Base-by-base conservation (phyloP, 2,329 filamentous ascomycete genomes). In the Tolypocladium tropicale region DNA sequence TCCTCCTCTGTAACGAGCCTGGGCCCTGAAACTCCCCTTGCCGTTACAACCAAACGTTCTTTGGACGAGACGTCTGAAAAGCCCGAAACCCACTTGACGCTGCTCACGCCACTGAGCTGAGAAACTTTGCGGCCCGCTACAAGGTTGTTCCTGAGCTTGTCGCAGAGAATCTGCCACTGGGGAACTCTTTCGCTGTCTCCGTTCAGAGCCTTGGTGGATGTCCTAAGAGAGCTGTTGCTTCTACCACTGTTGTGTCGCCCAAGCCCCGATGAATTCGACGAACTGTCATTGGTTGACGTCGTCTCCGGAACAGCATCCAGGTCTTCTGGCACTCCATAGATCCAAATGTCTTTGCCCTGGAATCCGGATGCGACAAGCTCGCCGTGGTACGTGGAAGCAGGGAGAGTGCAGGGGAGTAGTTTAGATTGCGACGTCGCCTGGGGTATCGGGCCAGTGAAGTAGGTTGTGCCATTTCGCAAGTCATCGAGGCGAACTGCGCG, bases 291-390 rank as follows among this genome's bases (percentile, higher is more conserved):
- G 36, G 61, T 58, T 3, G 62, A 46, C 2, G 64, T 55, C 56
- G 54, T 74, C 70, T 81, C 78, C 2, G 81, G 76, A 23, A 81
- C 70, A 25, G 84, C 79, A 65, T 89, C 86, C 23, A 91, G 72
- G 62, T 88, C 83, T 63, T 87, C 83, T 1, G 89, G 89, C 32
- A 93, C 74, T 30, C 89, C 89, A 68, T 93, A 93, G 2, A 93
- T 70, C 87, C 88, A 93, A 6, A 94, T 73, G 28, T 89, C 83
- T 56, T 81, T 84, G 16, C 82, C 83, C 57, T 86, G 78, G 61
- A 92, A 92, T 1, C 87, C 88, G 12, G 88, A 81, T 21, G 86
- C 84, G 25, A 90, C 84, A 30, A 93, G 75, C 53, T 90, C 86
- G 18, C 88, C 88, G 56, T 79, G 76, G 56, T 79, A 79, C n/a